Conservation (phyloP, 1,139 yeast genomes). For the Yamadazyma mexicana region DNA sequence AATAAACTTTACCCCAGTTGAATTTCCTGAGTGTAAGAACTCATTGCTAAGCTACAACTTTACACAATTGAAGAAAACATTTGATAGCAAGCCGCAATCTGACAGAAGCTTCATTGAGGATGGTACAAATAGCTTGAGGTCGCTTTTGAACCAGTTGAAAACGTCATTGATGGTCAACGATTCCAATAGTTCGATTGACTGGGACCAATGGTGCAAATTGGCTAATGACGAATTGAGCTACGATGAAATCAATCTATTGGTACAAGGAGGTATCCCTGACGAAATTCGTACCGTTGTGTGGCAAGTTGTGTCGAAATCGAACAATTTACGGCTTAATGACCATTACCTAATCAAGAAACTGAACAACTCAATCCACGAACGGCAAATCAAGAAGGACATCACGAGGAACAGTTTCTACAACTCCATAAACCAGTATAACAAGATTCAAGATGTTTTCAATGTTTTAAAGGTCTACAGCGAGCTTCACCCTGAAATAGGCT, state of each 20-base stretch:
- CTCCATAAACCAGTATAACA: slow-evolving; percentile 51
- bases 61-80: slow-evolving; percentile 28
- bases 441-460: slow-evolving; percentile 60
- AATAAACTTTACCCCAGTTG: slow-evolving; percentile 10
- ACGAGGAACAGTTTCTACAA: slow-evolving; percentile 82
- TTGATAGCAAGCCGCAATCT: slow-evolving; percentile 29
- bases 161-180: slow-evolving; percentile 54
- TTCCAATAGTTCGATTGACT: slow-evolving; percentile 44
- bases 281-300: slow-evolving; percentile 87
- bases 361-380: slow-evolving; percentile 65
- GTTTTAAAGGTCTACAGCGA: slow-evolving; percentile 83
- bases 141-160: slow-evolving; percentile 24
- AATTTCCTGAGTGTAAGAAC: slow-evolving; percentile 22
- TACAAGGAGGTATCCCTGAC: slow-evolving; percentile 77
- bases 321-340: slow-evolving; percentile 71
- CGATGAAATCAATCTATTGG: slow-evolving; percentile 68
- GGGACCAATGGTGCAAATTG: slow-evolving; percentile 79
- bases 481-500: slow-evolving; percentile 91
- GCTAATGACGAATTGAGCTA: slow-evolving; percentile 7
- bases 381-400: slow-evolving; percentile 77
- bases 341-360: slow-evolving; percentile 54
- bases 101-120: slow-evolving; percentile 51
- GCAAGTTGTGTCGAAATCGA: slow-evolving; percentile 87
- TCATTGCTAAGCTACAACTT: slow-evolving; percentile 39
- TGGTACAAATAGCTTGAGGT: slow-evolving; percentile 60